Evolutionary conservation across 2,329 filamentous ascomycete genomes (phyloP).

Genomic region (Diaporthe vexans): DNA sequence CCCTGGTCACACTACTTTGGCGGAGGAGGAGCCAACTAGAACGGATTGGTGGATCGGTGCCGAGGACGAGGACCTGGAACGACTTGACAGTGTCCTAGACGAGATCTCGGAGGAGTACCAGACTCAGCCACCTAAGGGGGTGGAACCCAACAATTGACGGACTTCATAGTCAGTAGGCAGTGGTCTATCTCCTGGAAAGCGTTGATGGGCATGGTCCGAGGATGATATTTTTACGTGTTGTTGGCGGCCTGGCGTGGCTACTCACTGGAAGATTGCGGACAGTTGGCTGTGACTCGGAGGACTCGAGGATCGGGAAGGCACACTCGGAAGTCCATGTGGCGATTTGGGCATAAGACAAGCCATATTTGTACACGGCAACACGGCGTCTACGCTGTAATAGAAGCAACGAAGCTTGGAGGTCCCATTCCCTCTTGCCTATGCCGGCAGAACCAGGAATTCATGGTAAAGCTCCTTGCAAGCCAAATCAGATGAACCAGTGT

Average conservation of each 20-base stretch:
- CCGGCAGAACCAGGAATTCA: neutral
- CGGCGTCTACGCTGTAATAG: conserved; percentile 10
- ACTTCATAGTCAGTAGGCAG: neutral
- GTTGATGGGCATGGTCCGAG: neutral
- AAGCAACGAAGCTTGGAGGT: neutral
- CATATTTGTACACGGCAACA: neutral
- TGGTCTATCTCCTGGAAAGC: neutral
- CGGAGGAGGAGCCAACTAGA: neutral
- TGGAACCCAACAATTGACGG: neutral
- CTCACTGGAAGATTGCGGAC: neutral
- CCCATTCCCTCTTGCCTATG: neutral
- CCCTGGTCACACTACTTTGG: neutral
- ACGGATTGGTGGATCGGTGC: neutral
- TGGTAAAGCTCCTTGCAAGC: neutral
- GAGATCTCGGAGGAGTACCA: neutral
- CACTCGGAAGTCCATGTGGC: neutral
- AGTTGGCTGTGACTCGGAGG: neutral
- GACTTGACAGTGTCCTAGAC: neutral
- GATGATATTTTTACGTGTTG: neutral
- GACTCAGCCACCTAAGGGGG: neutral
- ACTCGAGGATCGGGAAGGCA: neutral
- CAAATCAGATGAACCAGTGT: neutral
- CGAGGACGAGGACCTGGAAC: neutral
- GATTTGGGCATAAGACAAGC: conserved; percentile 5
- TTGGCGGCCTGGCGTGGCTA: neutral